Evolutionary conservation across 352 stramenopile genomes (phyloP).

Genomic region (Pythium aquatile): DNA sequence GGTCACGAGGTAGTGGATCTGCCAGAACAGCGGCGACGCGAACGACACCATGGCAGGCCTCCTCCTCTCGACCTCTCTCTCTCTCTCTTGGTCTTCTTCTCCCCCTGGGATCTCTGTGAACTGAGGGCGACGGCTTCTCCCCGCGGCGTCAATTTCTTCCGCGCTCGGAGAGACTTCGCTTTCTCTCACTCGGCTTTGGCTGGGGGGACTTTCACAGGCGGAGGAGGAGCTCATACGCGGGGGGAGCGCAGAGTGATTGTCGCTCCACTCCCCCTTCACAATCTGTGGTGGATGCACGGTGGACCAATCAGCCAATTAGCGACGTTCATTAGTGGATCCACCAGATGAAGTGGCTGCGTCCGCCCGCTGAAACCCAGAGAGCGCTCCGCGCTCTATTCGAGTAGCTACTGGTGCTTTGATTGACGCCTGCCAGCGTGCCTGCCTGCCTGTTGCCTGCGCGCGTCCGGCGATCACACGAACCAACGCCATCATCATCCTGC

Average conservation of each 20-base stretch:
- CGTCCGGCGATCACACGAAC: conserved; percentile 18
- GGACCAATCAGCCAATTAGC: conserved; percentile 22
- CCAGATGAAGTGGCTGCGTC: conserved; percentile 21
- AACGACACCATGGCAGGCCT: conserved; percentile 79
- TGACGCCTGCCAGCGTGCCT: conserved; percentile 5
- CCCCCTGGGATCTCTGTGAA: not conserved
- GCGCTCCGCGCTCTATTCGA: conserved; percentile 21
- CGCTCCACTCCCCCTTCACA: conserved; percentile 7
- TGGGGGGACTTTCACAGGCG: conserved; percentile 9
- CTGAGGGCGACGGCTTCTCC: not conserved
- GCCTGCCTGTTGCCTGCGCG: not conserved
- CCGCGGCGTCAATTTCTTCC: conserved; percentile 29
- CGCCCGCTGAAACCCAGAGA: conserved; percentile 15
- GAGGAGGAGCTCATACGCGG: conserved; percentile 17
- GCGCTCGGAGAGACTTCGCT: conserved; percentile 16
- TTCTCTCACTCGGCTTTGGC: not conserved
- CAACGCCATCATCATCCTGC: conserved; percentile 1
- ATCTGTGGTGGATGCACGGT: conserved; percentile 20
- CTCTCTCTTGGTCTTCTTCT: conserved; percentile 1
- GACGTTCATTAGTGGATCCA: conserved; percentile 23
- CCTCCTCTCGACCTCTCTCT: conserved; percentile 8
- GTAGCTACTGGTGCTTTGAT: conserved; percentile 13
- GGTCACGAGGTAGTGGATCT: conserved; percentile 92
- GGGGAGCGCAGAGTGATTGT: conserved; percentile 32
- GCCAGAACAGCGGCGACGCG: conserved; percentile 91